Evolutionary conservation across 2,329 filamentous ascomycete genomes (phyloP), one percentile per base, ranked within the genome.

Genomic region (Aspergillus cejpii): DNA sequence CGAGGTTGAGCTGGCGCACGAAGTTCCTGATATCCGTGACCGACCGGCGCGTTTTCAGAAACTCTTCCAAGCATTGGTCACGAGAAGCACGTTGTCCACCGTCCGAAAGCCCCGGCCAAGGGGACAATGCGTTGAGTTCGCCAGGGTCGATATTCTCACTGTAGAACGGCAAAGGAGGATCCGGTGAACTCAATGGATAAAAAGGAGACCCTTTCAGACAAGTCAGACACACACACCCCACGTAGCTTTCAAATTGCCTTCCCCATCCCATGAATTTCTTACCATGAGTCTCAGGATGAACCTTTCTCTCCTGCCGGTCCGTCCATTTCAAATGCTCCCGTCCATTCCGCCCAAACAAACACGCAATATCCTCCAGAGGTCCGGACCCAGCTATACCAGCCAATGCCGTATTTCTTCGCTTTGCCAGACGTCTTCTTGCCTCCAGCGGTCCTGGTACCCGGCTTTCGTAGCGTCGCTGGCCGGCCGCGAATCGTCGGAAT

Each of bases 381-480:
- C 57, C 58, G 5, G 49, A 45, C 4, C 54, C 58, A 20, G 59
- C 58, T 36, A 61, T 46, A 14, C 66, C 61, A 26, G 73, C 71
- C 8, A 74, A 56, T 14, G 67, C 70, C 41, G 70, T 76, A 66
- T 81, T 80, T 42, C 74, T 71, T 43, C 80, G 70, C 61, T 73
- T 80, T 2, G 76, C 68, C 37, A 74, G 66, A 41, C 80, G 69
- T 57, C 73, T 71, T 49, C 75, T 73, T 37, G 79, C 78, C 63
- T 83, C 80, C 66, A 83, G 67, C 57, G 80, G 80, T 2, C 80
- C 80, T 8, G 80, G 80, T 2, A 80, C 75, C 51, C 73, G 72
- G 67, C 79, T 81, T 53, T 76, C 78, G 73, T 79, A 69, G 50
- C 79, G 74, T 57, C 71, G 69, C 47, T 73, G 70, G 31, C 64